These are phyloP conservation scores for Ulota crispa DNA, from an alignment of 225 moss, liverwort and hornwort species.

Conservation along the genomic window DNA sequence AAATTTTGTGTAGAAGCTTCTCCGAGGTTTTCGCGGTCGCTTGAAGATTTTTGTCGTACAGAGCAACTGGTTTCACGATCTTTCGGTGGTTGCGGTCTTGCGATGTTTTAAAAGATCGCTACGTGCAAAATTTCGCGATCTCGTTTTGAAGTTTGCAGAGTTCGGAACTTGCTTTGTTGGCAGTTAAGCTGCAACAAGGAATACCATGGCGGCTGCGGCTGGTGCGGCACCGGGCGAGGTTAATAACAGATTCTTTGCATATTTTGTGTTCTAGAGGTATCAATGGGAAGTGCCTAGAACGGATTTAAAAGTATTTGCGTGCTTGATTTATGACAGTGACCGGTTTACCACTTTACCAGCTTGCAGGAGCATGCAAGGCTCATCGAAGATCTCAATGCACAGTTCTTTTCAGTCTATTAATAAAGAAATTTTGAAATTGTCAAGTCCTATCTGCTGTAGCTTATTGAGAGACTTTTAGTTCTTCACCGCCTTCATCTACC, in stretches of 20 bases:
- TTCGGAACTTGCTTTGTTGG: fast-evolving
- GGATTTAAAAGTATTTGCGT: neutral
- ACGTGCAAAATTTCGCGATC: neutral
- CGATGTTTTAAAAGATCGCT: neutral
- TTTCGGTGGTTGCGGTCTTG: neutral
- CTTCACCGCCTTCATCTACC: neutral
- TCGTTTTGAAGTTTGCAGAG: neutral
- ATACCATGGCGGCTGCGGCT: neutral
- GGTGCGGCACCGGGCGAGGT: neutral
- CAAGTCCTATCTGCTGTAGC: neutral
- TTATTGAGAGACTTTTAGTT: neutral
- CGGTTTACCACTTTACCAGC: neutral
- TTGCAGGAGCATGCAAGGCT: neutral
- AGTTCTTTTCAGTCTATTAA: neutral
- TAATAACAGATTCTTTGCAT: neutral
- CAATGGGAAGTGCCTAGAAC: neutral
- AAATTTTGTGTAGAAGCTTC: neutral
- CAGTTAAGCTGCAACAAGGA: neutral
- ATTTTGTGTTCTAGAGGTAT: neutral
- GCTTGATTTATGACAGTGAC: neutral
- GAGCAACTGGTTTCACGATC: neutral
- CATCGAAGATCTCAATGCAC: neutral
- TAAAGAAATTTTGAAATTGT: neutral
- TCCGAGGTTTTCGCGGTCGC: neutral
- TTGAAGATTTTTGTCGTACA: neutral